Conservation (phyloP, 2,329 filamentous ascomycete species). For the Aspergillus fumigatus region DNA sequence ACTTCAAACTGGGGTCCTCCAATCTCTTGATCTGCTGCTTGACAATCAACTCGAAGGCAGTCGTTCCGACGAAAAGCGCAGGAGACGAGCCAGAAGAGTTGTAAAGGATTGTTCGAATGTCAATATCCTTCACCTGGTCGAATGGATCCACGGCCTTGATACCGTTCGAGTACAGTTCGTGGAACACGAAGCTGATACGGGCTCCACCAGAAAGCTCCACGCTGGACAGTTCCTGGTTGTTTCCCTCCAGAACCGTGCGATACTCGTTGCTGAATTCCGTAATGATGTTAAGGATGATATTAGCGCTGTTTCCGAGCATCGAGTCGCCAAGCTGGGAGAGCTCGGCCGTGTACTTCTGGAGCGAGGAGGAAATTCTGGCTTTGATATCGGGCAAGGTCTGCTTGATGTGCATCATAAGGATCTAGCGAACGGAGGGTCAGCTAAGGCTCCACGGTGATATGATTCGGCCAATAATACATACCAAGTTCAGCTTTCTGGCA, state of each 20-base stretch:
- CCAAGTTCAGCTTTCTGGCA: slow-evolving; percentile 89
- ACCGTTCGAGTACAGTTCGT: slow-evolving; percentile 96
- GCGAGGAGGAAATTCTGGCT: slow-evolving; percentile 85
- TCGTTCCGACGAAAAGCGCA: slow-evolving; percentile 93
- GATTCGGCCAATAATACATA: slow-evolving; percentile 26
- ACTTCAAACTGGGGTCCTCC: slow-evolving; percentile 95
- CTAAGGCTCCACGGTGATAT: background rate
- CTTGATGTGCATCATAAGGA: slow-evolving; percentile 99
- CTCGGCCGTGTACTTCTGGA: slow-evolving; percentile 86
- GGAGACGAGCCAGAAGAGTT: slow-evolving; percentile 99
- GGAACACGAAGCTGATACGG: slow-evolving; percentile 98
- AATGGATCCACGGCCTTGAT: slow-evolving; percentile 97
- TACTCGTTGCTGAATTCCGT: slow-evolving; percentile 98
- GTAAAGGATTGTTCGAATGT: slow-evolving; percentile 94
- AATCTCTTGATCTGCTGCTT: slow-evolving; percentile 97
- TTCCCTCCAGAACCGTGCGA: slow-evolving; percentile 90
- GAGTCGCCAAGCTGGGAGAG: slow-evolving; percentile 82
- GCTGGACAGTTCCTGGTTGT: slow-evolving; percentile 93
- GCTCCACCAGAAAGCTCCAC: slow-evolving; percentile 92
- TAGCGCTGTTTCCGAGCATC: slow-evolving; percentile 90
- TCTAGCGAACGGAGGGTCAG: slow-evolving; percentile 45
- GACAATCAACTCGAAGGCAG: slow-evolving; percentile 96
- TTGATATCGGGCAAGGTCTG: slow-evolving; percentile 99
- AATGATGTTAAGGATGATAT: slow-evolving; percentile 97
- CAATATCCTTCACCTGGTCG: slow-evolving; percentile 93